Evolutionary conservation across 1,284 basidiomycete genomes (phyloP).

Genomic region (Rhodotorula sp.): DNA sequence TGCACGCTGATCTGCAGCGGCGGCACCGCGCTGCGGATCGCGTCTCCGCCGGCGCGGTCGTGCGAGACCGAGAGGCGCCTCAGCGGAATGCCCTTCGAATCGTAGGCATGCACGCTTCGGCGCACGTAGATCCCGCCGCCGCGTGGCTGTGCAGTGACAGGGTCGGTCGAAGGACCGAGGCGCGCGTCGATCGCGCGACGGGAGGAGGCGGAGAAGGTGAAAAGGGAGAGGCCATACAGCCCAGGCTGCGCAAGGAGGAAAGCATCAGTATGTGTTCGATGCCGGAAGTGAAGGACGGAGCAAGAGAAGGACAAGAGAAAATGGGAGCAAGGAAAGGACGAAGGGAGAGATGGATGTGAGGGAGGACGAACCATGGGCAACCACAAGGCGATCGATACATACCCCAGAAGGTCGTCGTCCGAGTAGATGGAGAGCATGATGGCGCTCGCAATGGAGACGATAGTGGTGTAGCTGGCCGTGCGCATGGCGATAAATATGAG

Average conservation of each 20-base stretch:
- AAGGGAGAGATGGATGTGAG: neutral
- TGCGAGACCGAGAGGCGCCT: too few species aligned
- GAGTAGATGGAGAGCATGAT: neutral
- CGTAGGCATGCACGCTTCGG: neutral
- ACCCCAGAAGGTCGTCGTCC: slow-evolving; percentile 1
- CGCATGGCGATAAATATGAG: slow-evolving; percentile 14
- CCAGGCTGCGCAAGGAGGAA: neutral
- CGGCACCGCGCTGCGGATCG: too few species aligned
- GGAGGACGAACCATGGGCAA: neutral
- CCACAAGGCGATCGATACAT: neutral
- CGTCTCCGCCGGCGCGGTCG: neutral
- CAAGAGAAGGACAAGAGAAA: too few species aligned
- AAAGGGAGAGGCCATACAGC: slow-evolving; percentile 21
- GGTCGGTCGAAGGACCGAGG: neutral
- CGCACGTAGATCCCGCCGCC: neutral
- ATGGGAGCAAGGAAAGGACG: neutral
- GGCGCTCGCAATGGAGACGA: slow-evolving; percentile 7
- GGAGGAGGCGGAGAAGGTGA: slow-evolving; percentile 9
- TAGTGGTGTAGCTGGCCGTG: slow-evolving; percentile 22
- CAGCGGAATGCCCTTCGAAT: neutral
- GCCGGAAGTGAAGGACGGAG: too few species aligned
- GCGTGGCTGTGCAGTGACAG: too few species aligned
- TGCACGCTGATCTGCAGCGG: neutral
- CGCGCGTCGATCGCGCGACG: slow-evolving; percentile 7
- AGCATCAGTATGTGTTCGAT: neutral